Evolutionary conservation across 1,284 basidiomycete species (phyloP), one percentile per base, ranked within the genome.

Genomic region (Amylostereum areolatum): DNA sequence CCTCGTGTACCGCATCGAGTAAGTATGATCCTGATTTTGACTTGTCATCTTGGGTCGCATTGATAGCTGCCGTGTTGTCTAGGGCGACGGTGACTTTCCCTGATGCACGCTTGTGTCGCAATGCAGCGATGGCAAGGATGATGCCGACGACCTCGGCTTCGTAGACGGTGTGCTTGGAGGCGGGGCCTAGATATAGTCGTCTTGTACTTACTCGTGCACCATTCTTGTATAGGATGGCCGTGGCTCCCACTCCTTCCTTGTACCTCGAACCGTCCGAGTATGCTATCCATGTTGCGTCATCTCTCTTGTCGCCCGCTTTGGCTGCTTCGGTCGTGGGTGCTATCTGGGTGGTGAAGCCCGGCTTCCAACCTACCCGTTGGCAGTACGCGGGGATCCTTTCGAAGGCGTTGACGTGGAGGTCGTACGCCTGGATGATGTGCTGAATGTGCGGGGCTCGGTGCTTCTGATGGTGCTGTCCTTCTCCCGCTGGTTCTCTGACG

Each of bases 61-160:
- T 12, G 27, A 56, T 34, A 4, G 46, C 55, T 3, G 51, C 51
- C 34, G 53, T 51, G 40, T 53, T 56, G 47, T 56, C 55, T 6
- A 49, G 11, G 10, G 33, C 31, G 31, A 56, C 45, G 32, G 48
- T 50, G 7, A 28, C 12, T 10, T 29, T 34, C n/a, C n/a, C n/a
- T 2, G 28, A 35, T 10, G 24, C 30, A 12, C 29, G 7, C 41
- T 28, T 24, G 25, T 8, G 6, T 27, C n/a, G 41, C n/a, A 58
- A 36, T 5, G 60, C 46, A 18, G 58, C 36, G 2, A 57, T 6
- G 5, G 46, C 59, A 1, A 63, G 50, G 1, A 59, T 48, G 1
- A 62, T 48, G 3, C 63, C 66, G 0, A 64, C 55, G 0, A 55
- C 45, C 52, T 69, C 62, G 0, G 58, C 65, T 46, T 70, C 63